Percentiles rank a stretch among this genome's conserved stretches.
Evolutionary conservation across 345 rosid genomes (phyloP).

Genomic region (Linum usitatissimum): DNA sequence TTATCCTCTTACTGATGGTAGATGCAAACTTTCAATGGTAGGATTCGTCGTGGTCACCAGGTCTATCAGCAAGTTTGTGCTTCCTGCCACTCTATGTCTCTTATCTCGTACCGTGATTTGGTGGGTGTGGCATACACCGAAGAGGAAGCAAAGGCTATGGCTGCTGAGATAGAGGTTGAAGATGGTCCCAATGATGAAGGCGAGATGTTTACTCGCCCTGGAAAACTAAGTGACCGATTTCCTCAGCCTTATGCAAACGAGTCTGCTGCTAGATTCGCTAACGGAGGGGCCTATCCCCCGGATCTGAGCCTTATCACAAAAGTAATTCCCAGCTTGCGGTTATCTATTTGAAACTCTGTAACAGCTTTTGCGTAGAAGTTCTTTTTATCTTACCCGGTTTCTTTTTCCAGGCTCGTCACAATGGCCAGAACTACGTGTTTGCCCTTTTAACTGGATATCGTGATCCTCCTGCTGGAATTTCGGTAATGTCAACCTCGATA

Average conservation of each 20-base stretch:
- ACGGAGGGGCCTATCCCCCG: slow-evolving; percentile 99
- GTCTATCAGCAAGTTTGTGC: slow-evolving; percentile 98
- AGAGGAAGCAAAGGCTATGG: slow-evolving; percentile 97
- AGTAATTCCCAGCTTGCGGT: slow-evolving; percentile 34
- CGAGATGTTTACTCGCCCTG: slow-evolving; percentile 96
- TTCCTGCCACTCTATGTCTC: slow-evolving; percentile 98
- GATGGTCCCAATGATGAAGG: slow-evolving; percentile 99
- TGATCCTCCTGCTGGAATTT: slow-evolving; percentile 98
- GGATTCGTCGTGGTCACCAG: slow-evolving; percentile 99
- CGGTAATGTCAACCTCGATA: slow-evolving; percentile 30
- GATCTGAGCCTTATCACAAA: slow-evolving; percentile 97
- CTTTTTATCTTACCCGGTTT: slow-evolving; percentile 6
- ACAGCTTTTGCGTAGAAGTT: neutral
- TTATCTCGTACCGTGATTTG: slow-evolving; percentile 83
- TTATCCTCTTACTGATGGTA: slow-evolving; percentile 5
- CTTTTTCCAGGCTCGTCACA: slow-evolving; percentile 85
- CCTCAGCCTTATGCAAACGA: slow-evolving; percentile 91
- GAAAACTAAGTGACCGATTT: slow-evolving; percentile 93
- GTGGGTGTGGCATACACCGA: slow-evolving; percentile 98
- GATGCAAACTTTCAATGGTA: slow-evolving; percentile 27
- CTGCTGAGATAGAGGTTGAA: slow-evolving; percentile 94
- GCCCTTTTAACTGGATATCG: slow-evolving; percentile 92
- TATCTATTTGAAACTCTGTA: slow-evolving; percentile 7
- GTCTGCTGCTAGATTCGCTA: slow-evolving; percentile 96
- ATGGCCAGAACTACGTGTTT: slow-evolving; percentile 95